phyloP scores from a whole-genome alignment of 768 basidiomycete genomes.

The Hirschioporus abietinus region DNA sequence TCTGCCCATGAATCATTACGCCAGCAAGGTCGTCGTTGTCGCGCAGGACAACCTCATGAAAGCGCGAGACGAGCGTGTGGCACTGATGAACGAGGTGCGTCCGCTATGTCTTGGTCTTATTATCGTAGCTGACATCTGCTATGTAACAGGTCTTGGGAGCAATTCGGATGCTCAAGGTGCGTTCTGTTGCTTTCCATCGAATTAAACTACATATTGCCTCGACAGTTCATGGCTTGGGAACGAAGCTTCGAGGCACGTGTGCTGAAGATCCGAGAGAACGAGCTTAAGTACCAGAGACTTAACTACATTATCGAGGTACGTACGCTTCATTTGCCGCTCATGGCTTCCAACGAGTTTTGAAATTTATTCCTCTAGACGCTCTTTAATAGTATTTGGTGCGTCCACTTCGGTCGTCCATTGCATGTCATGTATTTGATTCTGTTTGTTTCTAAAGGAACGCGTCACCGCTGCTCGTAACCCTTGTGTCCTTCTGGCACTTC shows the following conservation, averaged over 20 bases:
- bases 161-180: conserved; percentile 82
- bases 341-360: too few species aligned
- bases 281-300: conserved; percentile 77
- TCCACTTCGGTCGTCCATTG: background rate
- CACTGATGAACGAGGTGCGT: conserved; percentile 80
- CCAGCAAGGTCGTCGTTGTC: conserved; percentile 70
- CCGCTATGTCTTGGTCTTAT: background rate
- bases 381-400: conserved; percentile 52
- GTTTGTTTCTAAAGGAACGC: conserved; percentile 27
- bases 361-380: conserved; percentile 24
- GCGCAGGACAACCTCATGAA: conserved; percentile 90
- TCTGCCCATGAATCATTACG: conserved; percentile 77
- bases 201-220: background rate
- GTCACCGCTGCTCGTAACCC: conserved; percentile 45
- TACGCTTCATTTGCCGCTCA: too few species aligned
- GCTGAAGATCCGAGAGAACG: conserved; percentile 67
- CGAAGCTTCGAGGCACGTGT: conserved; percentile 80
- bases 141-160: conserved; percentile 71
- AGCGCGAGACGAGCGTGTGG: conserved; percentile 82
- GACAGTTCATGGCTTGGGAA: conserved; percentile 92
- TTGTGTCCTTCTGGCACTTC: conserved; percentile 55
- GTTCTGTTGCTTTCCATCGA: background rate
- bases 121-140: too few species aligned
- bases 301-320: conserved; percentile 85
- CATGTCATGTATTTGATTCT: background rate